phyloP scores from a whole-genome alignment of 2,329 filamentous ascomycete genomes.

The Colletotrichum sp. region DNA sequence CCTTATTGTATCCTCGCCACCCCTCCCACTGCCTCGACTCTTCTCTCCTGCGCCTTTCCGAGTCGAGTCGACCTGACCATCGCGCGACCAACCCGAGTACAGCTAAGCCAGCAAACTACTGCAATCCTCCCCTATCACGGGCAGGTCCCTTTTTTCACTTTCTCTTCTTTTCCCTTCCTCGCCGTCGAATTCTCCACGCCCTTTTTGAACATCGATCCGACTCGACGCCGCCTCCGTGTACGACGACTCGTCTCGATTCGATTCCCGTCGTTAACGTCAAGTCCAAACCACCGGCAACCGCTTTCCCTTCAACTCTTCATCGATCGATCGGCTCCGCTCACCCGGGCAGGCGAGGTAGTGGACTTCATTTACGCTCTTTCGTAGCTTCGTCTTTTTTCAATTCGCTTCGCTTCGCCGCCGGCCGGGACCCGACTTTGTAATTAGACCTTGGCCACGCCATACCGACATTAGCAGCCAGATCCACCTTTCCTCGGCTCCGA shows the following conservation, averaged over 20 bases:
- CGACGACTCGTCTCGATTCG: background rate
- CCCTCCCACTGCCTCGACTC: conserved; percentile 9
- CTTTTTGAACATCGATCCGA: conserved; percentile 24
- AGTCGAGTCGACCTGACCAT: conserved; percentile 20
- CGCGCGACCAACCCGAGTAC: conserved; percentile 18
- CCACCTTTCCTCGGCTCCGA: conserved; percentile 15
- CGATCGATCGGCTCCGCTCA: background rate
- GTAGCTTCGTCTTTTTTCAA: conserved; percentile 14
- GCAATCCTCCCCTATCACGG: conserved; percentile 31
- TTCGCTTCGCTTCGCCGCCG: conserved; percentile 24
- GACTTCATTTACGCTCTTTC: conserved; percentile 2
- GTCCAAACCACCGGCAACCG: conserved; percentile 11
- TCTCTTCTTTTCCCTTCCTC: conserved; percentile 4
- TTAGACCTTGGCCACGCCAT: conserved; percentile 19
- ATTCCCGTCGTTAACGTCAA: conserved; percentile 13
- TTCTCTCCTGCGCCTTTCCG: conserved; percentile 20
- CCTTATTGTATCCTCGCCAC: conserved; percentile 23
- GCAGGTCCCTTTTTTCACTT: conserved; percentile 34
- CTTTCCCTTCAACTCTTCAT: background rate
- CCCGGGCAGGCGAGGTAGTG: conserved; percentile 1
- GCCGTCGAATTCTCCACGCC: background rate
- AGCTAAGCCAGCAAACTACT: conserved; percentile 9
- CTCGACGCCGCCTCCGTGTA: background rate
- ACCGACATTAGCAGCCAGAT: background rate
- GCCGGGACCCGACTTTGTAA: conserved; percentile 23